These are phyloP conservation scores for Lactarius sanguifluus DNA, from an alignment of 768 basidiomycete genomes.

Conservation along the genomic window DNA sequence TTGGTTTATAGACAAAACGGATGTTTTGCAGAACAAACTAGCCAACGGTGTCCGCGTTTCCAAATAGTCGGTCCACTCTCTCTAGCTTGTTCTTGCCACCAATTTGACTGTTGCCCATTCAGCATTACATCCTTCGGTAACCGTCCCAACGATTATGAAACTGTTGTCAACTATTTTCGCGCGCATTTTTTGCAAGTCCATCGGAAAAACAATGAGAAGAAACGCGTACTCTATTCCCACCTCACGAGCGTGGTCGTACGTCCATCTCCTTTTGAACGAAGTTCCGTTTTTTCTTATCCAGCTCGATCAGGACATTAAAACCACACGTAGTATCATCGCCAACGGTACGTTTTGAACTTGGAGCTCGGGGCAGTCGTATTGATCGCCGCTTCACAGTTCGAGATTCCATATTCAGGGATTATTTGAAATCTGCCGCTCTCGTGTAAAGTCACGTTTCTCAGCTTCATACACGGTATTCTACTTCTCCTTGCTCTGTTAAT, in stretches of 20 bases:
- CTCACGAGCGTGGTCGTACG: constrained; percentile 76
- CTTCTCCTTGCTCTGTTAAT: constrained; percentile 4
- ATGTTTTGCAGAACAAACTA: constrained; percentile 71
- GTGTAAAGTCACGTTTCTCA: constrained; percentile 31
- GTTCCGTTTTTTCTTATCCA: constrained; percentile 11
- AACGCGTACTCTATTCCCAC: constrained; percentile 78
- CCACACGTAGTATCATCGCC: constrained; percentile 79
- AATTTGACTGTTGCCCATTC: constrained; percentile 8
- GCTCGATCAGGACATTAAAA: constrained; percentile 65
- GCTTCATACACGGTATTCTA: constrained; percentile 6
- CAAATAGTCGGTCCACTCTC: constrained; percentile 61
- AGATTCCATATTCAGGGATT: constrained; percentile 41
- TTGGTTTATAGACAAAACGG: constrained; percentile 47
- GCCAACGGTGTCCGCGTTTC: constrained; percentile 64
- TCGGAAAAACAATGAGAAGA: constrained; percentile 73
- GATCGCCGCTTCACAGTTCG: constrained; percentile 30
- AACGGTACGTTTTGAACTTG: constrained; percentile 52
- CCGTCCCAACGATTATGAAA: constrained; percentile 77
- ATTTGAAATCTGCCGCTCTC: constrained; percentile 40
- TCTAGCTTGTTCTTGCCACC: constrained; percentile 18
- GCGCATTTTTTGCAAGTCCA: constrained; percentile 86
- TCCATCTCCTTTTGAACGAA: neutral
- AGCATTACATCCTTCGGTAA: constrained; percentile 83
- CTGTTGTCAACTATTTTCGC: constrained; percentile 82
- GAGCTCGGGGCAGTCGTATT: neutral